A percentile compares a stretch with the other conserved stretches of the same genome.
Conservation (phyloP, 768 basidiomycete species). For the Cystobasidium ongulense region DNA sequence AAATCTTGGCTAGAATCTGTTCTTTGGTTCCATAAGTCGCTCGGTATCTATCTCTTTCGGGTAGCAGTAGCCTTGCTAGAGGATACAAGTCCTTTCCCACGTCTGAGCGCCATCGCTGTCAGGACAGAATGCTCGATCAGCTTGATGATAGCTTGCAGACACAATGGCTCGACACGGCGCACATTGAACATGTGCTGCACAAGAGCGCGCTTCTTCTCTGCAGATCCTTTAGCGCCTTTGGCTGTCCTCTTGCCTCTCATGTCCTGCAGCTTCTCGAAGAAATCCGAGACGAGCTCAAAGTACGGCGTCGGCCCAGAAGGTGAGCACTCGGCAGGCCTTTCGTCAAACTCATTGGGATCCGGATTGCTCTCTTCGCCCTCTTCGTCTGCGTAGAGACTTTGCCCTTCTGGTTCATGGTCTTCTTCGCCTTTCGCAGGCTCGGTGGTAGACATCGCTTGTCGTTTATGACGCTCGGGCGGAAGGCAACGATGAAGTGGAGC, state of each 20-base stretch:
- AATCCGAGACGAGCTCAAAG: conserved; percentile 28
- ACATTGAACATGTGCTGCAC: conserved; percentile 29
- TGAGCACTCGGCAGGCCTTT: conserved; percentile 27
- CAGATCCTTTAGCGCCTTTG: neutral
- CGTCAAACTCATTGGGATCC: conserved; percentile 21
- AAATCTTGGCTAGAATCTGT: conserved; percentile 82
- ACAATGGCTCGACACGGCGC: neutral
- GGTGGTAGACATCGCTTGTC: neutral
- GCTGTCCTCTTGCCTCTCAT: conserved; percentile 22
- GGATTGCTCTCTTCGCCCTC: neutral
- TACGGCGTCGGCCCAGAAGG: conserved; percentile 16
- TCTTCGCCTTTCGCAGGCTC: neutral
- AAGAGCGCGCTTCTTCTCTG: conserved; percentile 18
- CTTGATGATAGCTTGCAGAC: no score
- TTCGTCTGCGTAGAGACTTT: conserved; percentile 13
- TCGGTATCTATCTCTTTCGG: conserved; percentile 93
- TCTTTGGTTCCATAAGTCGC: conserved; percentile 91
- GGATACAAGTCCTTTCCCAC: conserved; percentile 86
- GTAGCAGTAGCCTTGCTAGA: conserved; percentile 75
- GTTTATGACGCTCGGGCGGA: neutral
- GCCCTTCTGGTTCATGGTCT: neutral
- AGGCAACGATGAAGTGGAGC: neutral
- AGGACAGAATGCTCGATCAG: neutral
- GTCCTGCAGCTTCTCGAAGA: conserved; percentile 26
- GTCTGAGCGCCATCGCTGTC: conserved; percentile 61